phyloP scores from a whole-genome alignment of 148 eudicot species.

The Diospyros lotus region DNA sequence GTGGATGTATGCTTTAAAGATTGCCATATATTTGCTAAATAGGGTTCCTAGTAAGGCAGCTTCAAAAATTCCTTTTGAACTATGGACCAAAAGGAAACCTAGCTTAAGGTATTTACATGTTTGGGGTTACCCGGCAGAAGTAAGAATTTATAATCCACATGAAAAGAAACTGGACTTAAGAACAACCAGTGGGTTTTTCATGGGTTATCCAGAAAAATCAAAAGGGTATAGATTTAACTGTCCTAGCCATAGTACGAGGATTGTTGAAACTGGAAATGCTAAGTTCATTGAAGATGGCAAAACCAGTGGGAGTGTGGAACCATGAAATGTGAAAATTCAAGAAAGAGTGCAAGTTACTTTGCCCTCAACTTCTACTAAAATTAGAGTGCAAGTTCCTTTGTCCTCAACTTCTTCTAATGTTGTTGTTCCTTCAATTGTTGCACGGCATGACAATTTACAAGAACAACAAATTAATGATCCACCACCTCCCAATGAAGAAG shows the following conservation, averaged over 20 bases:
- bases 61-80: not conserved
- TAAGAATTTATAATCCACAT: not conserved
- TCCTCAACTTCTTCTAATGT: no score
- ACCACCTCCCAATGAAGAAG: no score
- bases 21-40: not conserved
- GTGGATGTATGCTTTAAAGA: not conserved
- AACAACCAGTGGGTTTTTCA: not conserved
- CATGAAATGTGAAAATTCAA: not conserved
- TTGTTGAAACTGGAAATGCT: conserved; percentile 2
- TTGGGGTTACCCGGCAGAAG: not conserved
- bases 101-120: not conserved
- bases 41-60: not conserved
- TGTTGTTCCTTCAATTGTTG: no score
- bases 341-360: not conserved
- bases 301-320: not conserved
- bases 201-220: not conserved
- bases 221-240: not conserved
- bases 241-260: not conserved
- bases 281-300: not conserved
- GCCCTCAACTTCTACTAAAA: not conserved
- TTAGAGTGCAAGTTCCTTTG: no score
- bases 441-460: no score
- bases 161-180: not conserved
- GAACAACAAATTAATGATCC: no score
- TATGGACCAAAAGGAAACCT: not conserved